A percentile compares a stretch with the other conserved stretches of the same genome.
Conservation (phyloP, 2,329 filamentous ascomycete genomes). For the Calonectria multiphialidica region DNA sequence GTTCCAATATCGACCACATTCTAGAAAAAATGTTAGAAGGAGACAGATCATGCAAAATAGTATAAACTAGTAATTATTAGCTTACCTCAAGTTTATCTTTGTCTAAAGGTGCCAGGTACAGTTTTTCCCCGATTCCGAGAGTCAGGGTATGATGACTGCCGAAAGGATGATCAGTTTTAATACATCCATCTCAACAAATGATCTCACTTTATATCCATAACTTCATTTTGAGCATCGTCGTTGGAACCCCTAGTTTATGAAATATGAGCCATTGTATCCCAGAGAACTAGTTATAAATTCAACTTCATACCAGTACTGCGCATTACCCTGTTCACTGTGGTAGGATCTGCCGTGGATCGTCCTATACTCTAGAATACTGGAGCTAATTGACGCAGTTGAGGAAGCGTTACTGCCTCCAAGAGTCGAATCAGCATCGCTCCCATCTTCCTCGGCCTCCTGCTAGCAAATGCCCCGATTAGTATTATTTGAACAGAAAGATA, state of each 20-base stretch:
- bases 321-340: background rate
- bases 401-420: background rate
- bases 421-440: background rate
- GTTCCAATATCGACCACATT: conserved; percentile 10
- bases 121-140: background rate
- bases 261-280: background rate
- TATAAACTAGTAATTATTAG: too few species aligned
- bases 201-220: background rate
- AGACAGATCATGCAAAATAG: too few species aligned
- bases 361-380: background rate
- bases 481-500: background rate
- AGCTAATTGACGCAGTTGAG: background rate
- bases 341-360: background rate
- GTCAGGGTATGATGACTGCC: conserved; percentile 5
- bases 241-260: background rate
- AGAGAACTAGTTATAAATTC: background rate
- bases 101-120: background rate
- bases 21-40: background rate
- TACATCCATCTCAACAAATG: background rate
- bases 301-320: background rate
- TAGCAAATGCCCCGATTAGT: background rate
- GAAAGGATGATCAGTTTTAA: background rate
- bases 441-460: background rate
- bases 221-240: background rate
- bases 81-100: background rate